Base-by-base conservation (phyloP, 1,284 basidiomycete species). In the Ceratobasidium sp. region DNA sequence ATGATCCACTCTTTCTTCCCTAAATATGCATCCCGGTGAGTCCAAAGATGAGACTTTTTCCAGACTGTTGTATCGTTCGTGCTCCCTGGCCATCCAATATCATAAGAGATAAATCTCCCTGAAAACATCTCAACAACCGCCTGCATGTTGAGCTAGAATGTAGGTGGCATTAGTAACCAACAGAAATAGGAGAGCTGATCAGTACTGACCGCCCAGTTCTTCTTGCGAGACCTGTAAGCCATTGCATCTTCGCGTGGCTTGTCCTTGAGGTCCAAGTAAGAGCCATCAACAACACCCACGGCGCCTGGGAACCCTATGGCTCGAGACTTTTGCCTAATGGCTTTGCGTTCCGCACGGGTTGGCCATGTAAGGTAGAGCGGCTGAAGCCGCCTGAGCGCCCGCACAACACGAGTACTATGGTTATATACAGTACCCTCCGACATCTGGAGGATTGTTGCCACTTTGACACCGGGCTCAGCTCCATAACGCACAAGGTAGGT, bases 51-150 rank as follows among this genome's bases (percentile, higher is more conserved):
- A 14, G 33, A 15, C 33, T 60, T 60, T 5, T 22, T n/a, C 6
- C 29, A 19, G 33, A 60, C 41, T 6, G 41, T 41, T 9, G 33
- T 5, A 45, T 60, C 59, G 6, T 27, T 17, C 14, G 17, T 29
- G 22, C 17, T 19, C 2, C 59, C 59, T 19, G 59, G 59, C 59
- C 59, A 60, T n/a, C 59, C 36, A 9, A 24, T 17, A 60, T 60
- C 36, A n/a, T 60, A 60, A 19, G 59, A 60, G 5, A 15, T 24
- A 22, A 60, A 41, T 9, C 31, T 36, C 5, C 59, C 17, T 1
- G 29, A 11, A 29, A 41, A 45, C n/a, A n/a, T n/a, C 24, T 60
- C 59, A 3, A 60, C 59, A 9, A 60, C 59, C 8, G 44, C 22
- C 36, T 44, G 33, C 9, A 45, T 45, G 36, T 60, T 60, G 22